Evolutionary conservation across 176 grass and related monocot genomes (phyloP).

Genomic region (Typha latifolia): DNA sequence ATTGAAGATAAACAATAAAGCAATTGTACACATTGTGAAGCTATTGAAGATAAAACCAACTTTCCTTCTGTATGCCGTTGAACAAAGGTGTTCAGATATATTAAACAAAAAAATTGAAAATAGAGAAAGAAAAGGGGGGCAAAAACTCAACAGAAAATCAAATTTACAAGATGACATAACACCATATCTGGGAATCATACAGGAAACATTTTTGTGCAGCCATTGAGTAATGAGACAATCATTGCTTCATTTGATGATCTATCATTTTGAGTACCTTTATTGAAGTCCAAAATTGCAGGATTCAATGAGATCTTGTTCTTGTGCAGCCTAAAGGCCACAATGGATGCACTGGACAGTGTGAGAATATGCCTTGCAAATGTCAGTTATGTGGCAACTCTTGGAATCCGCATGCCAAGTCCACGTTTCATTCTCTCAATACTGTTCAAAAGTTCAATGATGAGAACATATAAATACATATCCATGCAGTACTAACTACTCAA

Average conservation of each 20-base stretch:
- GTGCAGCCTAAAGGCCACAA: background rate
- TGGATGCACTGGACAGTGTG: background rate
- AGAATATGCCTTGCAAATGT: background rate
- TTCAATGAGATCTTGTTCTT: background rate
- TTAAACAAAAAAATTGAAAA: background rate
- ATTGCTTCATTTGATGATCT: background rate
- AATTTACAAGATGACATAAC: background rate
- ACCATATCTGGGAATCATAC: background rate
- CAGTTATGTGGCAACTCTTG: conserved; percentile 24
- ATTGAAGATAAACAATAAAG: too few species aligned
- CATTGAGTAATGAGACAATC: background rate
- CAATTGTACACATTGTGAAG: background rate
- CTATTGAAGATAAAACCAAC: background rate
- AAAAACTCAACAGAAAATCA: background rate
- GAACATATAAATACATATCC: conserved; percentile 3
- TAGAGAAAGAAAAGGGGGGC: background rate
- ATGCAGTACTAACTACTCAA: background rate
- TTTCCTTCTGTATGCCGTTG: background rate
- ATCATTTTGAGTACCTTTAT: too few species aligned
- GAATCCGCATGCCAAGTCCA: conserved; percentile 81
- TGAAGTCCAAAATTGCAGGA: background rate
- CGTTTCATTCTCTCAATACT: conserved; percentile 85
- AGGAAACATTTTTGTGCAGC: background rate
- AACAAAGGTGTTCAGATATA: background rate
- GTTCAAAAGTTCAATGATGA: conserved; percentile 8